Conservation (phyloP, 768 basidiomycete species). For the Agrocybe chaxingu region DNA sequence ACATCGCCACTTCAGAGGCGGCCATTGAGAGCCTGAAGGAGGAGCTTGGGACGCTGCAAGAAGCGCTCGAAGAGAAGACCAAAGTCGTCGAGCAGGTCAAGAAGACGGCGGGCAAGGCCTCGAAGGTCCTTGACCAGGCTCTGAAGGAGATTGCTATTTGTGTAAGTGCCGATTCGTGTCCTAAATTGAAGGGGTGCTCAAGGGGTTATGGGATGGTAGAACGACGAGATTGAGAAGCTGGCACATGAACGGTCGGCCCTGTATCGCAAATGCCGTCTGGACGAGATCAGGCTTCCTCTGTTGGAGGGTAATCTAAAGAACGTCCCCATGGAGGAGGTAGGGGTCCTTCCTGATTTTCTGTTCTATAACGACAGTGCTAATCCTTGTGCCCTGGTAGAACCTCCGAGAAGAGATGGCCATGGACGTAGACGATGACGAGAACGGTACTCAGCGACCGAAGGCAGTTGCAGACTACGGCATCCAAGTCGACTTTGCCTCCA, state of each 20-base stretch:
- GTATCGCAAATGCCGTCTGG: slow-evolving; percentile 90
- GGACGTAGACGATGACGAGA: slow-evolving; percentile 90
- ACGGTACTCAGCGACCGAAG: slow-evolving; percentile 71
- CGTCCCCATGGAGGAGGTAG: slow-evolving; percentile 97
- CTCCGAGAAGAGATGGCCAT: slow-evolving; percentile 84
- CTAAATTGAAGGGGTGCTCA: neutral
- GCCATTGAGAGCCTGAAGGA: slow-evolving; percentile 55
- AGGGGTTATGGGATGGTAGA: slow-evolving; percentile 15
- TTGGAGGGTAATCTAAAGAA: slow-evolving; percentile 71
- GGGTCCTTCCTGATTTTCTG: neutral
- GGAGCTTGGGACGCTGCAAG: slow-evolving; percentile 59
- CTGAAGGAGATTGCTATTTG: slow-evolving; percentile 86
- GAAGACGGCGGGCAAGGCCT: slow-evolving; percentile 62
- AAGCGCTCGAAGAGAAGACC: slow-evolving; percentile 67
- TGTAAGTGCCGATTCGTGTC: slow-evolving; percentile 36
- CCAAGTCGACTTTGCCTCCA: slow-evolving; percentile 76
- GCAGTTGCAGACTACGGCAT: slow-evolving; percentile 82
- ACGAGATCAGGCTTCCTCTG: slow-evolving; percentile 86
- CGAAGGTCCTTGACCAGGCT: slow-evolving; percentile 78
- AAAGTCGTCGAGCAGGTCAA: slow-evolving; percentile 76
- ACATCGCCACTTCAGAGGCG: slow-evolving; percentile 57
- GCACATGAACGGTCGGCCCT: slow-evolving; percentile 81
- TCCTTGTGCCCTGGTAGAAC: slow-evolving; percentile 41
- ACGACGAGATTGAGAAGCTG: slow-evolving; percentile 86
- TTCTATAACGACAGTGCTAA: neutral